phyloP scores from a whole-genome alignment of 1,139 yeast genomes.

The Kurtzmaniella natalensis region DNA sequence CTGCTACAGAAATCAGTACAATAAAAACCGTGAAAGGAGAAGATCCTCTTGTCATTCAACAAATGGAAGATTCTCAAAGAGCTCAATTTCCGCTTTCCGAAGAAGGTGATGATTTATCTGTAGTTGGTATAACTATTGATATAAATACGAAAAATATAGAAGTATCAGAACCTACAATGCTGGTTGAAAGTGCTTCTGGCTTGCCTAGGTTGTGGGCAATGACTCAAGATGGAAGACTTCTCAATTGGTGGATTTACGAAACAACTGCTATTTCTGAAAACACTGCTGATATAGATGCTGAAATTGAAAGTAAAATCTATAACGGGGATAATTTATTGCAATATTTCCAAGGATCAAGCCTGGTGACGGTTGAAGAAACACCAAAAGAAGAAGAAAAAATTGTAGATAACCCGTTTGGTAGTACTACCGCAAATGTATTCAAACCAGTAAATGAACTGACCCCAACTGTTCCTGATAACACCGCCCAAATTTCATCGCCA shows the following conservation, averaged over 20 bases:
- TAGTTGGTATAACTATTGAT: slow-evolving; percentile 67
- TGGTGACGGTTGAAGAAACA: neutral
- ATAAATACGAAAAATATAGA: slow-evolving; percentile 32
- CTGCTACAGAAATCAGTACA: slow-evolving; percentile 55
- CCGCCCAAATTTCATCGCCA: too few relatives aligned
- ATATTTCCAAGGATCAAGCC: neutral
- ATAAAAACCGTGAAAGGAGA: slow-evolving; percentile 27
- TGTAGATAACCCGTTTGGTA: slow-evolving; percentile 7
- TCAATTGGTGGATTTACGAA: slow-evolving; percentile 65
- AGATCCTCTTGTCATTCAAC: slow-evolving; percentile 22
- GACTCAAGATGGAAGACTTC: slow-evolving; percentile 57
- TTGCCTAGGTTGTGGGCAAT: slow-evolving; percentile 63
- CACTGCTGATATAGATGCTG: slow-evolving; percentile 17
- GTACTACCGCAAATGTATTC: slow-evolving; percentile 11
- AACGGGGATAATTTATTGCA: neutral
- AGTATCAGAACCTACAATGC: slow-evolving; percentile 52
- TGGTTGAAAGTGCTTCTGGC: slow-evolving; percentile 48
- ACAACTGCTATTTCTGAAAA: slow-evolving; percentile 37
- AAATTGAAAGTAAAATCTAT: neutral
- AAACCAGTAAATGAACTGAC: too few relatives aligned
- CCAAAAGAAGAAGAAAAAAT: neutral
- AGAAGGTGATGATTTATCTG: slow-evolving; percentile 63
- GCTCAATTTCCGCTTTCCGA: slow-evolving; percentile 71
- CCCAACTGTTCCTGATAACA: too few relatives aligned
- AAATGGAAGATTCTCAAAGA: slow-evolving; percentile 62